A percentile compares a stretch with the other conserved stretches of the same genome.
phyloP scores from a whole-genome alignment of 2,329 filamentous ascomycete genomes.

The Tolypocladium capitatum region DNA sequence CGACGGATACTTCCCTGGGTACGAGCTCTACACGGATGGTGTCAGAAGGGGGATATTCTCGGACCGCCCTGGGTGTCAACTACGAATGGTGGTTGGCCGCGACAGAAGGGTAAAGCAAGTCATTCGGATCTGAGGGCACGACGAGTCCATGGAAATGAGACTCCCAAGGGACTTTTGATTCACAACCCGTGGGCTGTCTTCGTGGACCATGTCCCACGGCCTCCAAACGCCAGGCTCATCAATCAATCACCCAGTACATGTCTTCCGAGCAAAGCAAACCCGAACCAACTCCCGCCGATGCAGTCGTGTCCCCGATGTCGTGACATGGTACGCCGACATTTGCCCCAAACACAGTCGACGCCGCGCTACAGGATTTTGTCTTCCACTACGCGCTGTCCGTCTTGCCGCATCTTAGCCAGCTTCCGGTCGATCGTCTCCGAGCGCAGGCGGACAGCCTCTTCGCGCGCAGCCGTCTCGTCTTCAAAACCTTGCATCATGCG shows the following conservation, averaged over 20 bases:
- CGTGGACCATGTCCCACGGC: not conserved
- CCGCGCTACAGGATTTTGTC: conserved; percentile 17
- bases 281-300: not conserved
- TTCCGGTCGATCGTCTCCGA: conserved; percentile 42
- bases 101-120: conserved; percentile 47
- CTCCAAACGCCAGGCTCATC: not conserved
- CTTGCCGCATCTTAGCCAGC: conserved; percentile 39
- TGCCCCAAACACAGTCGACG: not conserved
- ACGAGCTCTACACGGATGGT: conserved; percentile 53
- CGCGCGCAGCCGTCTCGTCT: conserved; percentile 38
- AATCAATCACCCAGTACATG: not conserved
- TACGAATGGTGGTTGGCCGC: conserved; percentile 47
- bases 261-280: conserved; percentile 3
- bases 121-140: conserved; percentile 28
- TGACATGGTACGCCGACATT: not conserved
- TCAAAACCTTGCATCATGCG: conserved; percentile 37
- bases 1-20: conserved; percentile 55
- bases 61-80: conserved; percentile 37
- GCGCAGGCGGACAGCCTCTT: conserved; percentile 39
- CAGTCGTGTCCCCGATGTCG: not conserved
- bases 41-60: conserved; percentile 44
- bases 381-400: conserved; percentile 42
- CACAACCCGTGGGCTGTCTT: not conserved
- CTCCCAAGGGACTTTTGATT: not conserved
- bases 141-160: not conserved